A percentile compares a stretch with the other conserved stretches of the same genome.
Conservation (phyloP, 2,329 filamentous ascomycete genomes). For the Dichotomopilus funicola region DNA sequence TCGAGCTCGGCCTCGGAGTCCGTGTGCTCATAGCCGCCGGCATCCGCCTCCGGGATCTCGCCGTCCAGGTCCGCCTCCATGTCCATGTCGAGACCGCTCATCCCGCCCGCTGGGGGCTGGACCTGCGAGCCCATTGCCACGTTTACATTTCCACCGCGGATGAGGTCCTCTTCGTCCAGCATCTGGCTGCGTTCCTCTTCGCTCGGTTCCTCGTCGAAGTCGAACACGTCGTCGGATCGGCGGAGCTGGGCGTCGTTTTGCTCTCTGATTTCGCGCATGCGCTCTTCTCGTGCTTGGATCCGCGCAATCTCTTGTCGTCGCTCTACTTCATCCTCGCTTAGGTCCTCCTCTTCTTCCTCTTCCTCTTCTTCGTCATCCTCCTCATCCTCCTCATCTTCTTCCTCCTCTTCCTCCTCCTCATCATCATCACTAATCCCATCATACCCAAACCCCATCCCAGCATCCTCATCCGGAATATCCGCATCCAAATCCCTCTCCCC, state of each 20-base stretch:
- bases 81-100: slow-evolving; percentile 36
- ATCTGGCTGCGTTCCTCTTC: slow-evolving; percentile 52
- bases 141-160: slow-evolving; percentile 22
- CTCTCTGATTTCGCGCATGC: slow-evolving; percentile 53
- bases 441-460: slow-evolving; percentile 45
- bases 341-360: slow-evolving; percentile 25
- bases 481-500: slow-evolving; percentile 60
- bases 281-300: slow-evolving; percentile 53
- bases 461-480: slow-evolving; percentile 63
- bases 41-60: slow-evolving; percentile 60
- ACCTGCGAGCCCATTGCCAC: no score
- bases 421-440: slow-evolving; percentile 39
- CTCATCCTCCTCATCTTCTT: slow-evolving; percentile 36
- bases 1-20: slow-evolving; percentile 63
- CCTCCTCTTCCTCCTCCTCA: slow-evolving; percentile 33
- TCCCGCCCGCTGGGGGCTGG: no score
- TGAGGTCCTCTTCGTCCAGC: slow-evolving; percentile 57
- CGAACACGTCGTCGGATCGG: slow-evolving; percentile 41
- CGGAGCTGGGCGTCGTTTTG: slow-evolving; percentile 16
- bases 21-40: slow-evolving; percentile 66
- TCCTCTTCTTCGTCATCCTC: slow-evolving; percentile 31
- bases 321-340: slow-evolving; percentile 7
- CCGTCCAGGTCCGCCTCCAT: slow-evolving; percentile 67
- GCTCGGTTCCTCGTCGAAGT: slow-evolving; percentile 38
- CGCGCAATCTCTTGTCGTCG: slow-evolving; percentile 36